Percentiles rank a stretch among this genome's conserved stretches.
Evolutionary conservation across 164 flowering plant species (phyloP).

Genomic region (Chloranthus sessilifolius): DNA sequence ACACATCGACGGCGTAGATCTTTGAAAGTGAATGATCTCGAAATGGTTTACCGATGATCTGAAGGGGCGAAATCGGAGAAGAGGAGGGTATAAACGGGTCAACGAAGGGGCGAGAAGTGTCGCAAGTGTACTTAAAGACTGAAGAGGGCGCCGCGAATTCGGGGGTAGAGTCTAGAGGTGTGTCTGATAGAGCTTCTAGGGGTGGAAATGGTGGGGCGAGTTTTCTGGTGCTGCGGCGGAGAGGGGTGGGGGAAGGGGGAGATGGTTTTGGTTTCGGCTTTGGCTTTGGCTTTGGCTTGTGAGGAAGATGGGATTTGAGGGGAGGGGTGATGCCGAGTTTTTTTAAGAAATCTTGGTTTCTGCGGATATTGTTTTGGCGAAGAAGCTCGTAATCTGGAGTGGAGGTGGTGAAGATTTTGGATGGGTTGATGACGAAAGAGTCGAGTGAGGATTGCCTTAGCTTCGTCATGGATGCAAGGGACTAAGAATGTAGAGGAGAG

Average conservation of each 20-base stretch:
- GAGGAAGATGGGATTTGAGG: too few relatives aligned
- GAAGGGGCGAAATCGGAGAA: background rate
- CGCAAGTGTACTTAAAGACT: constrained; percentile 2
- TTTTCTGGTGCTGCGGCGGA: constrained; percentile 11
- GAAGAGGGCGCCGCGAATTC: background rate
- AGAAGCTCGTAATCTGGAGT: constrained; percentile 8
- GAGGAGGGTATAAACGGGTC: background rate
- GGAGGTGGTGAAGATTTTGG: background rate
- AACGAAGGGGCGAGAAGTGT: background rate
- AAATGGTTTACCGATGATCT: constrained; percentile 1
- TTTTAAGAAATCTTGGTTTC: constrained; percentile 9
- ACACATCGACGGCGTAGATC: constrained; percentile 9
- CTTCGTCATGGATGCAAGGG: background rate
- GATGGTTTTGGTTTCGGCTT: background rate
- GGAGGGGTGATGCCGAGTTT: constrained; percentile 1
- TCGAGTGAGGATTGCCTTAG: constrained; percentile 5
- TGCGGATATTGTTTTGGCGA: constrained; percentile 7
- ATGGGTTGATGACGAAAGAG: constrained; percentile 2
- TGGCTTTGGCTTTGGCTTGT: too few relatives aligned
- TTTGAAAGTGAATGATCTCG: constrained; percentile 6
- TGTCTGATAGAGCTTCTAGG: too few relatives aligned
- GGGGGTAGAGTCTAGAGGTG: too few relatives aligned
- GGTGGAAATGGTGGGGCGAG: background rate
- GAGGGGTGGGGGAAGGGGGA: constrained; percentile 1
- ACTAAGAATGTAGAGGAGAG: background rate